Base-by-base conservation (phyloP, 345 rosid genomes). In the Boechera retrofracta region DNA sequence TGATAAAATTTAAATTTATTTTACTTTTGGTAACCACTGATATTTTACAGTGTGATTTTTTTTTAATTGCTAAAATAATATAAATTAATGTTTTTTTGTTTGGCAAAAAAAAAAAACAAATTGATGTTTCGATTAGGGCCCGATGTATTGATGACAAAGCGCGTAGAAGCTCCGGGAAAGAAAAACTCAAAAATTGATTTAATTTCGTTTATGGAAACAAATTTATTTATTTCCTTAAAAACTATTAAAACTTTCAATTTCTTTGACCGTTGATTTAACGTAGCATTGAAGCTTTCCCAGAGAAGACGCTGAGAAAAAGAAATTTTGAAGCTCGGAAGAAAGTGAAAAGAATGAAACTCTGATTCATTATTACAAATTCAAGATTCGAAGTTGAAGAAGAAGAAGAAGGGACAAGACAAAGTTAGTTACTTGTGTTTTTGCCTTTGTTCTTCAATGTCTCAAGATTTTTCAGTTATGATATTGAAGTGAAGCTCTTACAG, bases 251-350 rank as follows among this genome's bases (percentile, higher is more conserved):
- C 38, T 61, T 67, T 24, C 16, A n/a, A 54, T 70, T 77, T 77
- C 65, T n/a, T 77, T 77, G 80, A 77, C 75, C 80, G 80, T 77
- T 69, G 59, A 77, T 77, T 76, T 57, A 47, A 69, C 75, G 80
- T 77, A 77, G 11, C 70, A 69, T 69, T 76, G 70, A 77, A 77
- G 75, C 35, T 6, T 54, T 53, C 71, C 3, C 51, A 61, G 36
- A 47, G 68, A 59, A 48, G 79, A 67, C 16, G 56, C 53, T 18
- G 63, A n/a, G 7, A 6, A 12, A 6, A 32, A 12, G 2, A 7
- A 29, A 18, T 7, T 52, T 59, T 36, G 44, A 52, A 29, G 32
- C 13, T 24, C 8, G 1, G 13, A 70, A 33, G 59, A 48, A 64
- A 44, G 36, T 64, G 52, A 28, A 42, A 18, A 64, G 52, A 64